Evolutionary conservation across 768 basidiomycete species (phyloP).

Genomic region (Panellus pusillus): DNA sequence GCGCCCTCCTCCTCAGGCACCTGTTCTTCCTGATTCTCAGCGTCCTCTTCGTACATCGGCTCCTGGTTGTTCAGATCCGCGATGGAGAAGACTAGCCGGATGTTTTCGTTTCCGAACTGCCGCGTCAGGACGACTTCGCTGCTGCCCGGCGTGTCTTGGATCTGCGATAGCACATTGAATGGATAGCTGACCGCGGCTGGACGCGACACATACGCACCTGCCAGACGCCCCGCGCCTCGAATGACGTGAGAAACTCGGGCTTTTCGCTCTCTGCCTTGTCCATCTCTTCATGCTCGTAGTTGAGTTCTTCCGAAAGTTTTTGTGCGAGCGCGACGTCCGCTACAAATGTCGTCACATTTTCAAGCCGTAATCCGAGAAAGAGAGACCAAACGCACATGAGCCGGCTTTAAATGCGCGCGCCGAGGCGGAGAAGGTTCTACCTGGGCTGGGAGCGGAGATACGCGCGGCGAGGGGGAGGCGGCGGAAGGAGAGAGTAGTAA

Average conservation of each 20-base stretch:
- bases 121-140: constrained; percentile 85
- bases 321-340: constrained; percentile 75
- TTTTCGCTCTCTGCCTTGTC: constrained; percentile 24
- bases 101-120: constrained; percentile 87
- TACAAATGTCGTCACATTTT: constrained; percentile 27
- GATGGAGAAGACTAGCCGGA: constrained; percentile 71
- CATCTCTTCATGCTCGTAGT: constrained; percentile 75
- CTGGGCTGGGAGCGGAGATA: constrained; percentile 6
- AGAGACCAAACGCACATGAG: constrained; percentile 14
- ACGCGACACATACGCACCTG: constrained; percentile 47
- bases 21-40: constrained; percentile 31
- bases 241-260: constrained; percentile 78
- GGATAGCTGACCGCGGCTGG: not conserved
- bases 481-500: constrained; percentile 27
- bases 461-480: constrained; percentile 29
- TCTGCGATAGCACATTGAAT: constrained; percentile 35
- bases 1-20: constrained; percentile 39
- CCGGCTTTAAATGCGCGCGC: constrained; percentile 24
- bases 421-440: constrained; percentile 49
- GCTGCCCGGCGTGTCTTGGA: constrained; percentile 67
- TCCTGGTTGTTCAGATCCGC: constrained; percentile 69
- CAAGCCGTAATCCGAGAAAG: not conserved
- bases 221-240: constrained; percentile 79
- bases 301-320: constrained; percentile 79
- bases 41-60: constrained; percentile 27